Evolutionary conservation across 345 rosid species (phyloP).

Genomic region (Murraya paniculata): DNA sequence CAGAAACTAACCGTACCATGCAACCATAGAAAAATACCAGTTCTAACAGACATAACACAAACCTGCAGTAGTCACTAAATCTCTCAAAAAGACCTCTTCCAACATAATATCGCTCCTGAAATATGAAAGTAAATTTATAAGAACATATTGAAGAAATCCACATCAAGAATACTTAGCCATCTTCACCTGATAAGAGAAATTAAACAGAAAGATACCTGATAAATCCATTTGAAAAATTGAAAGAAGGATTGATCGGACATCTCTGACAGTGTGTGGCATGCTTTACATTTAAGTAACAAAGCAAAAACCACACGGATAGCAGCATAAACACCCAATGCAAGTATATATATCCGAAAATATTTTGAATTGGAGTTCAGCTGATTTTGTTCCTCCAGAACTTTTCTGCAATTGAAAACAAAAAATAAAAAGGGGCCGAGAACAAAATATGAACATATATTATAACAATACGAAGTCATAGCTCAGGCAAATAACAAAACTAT

Average conservation of each 20-base stretch:
- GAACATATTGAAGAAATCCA: slow-evolving; percentile 14
- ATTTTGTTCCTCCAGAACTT: slow-evolving; percentile 69
- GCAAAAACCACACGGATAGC: slow-evolving; percentile 71
- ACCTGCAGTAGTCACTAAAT: slow-evolving; percentile 88
- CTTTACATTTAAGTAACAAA: slow-evolving; percentile 68
- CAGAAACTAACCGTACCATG: background rate
- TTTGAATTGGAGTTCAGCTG: slow-evolving; percentile 54
- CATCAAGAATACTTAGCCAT: slow-evolving; percentile 10
- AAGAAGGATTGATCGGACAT: slow-evolving; percentile 93
- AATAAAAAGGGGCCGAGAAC: background rate
- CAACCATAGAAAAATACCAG: background rate
- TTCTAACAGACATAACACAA: slow-evolving; percentile 16
- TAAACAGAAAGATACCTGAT: slow-evolving; percentile 58
- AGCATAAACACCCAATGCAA: slow-evolving; percentile 82
- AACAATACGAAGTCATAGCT: background rate
- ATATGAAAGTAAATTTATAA: slow-evolving; percentile 14
- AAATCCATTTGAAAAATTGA: slow-evolving; percentile 98
- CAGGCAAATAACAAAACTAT: background rate
- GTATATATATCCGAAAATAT: slow-evolving; percentile 79
- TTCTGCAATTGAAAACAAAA: slow-evolving; percentile 46
- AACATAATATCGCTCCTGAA: slow-evolving; percentile 95
- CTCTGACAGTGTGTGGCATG: slow-evolving; percentile 80
- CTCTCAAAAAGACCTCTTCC: slow-evolving; percentile 97
- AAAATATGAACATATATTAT: background rate
- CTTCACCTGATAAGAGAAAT: slow-evolving; percentile 8